These are phyloP conservation scores for Sclerotinia sclerotiorum DNA, from an alignment of 2,329 filamentous ascomycete species.

Conservation along the genomic window DNA sequence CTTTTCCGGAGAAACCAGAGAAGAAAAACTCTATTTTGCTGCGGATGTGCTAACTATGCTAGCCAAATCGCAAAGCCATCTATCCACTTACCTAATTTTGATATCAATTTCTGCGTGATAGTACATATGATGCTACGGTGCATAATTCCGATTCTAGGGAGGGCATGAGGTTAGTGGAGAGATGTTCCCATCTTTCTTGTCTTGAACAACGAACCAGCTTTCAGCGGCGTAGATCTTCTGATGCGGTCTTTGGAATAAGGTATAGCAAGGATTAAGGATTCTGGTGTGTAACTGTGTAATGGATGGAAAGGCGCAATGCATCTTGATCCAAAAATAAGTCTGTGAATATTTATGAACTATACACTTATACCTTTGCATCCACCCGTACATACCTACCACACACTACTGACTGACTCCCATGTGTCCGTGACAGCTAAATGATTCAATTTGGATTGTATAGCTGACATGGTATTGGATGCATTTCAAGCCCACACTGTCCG, in stretches of 20 bases:
- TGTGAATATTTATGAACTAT: conserved; percentile 1
- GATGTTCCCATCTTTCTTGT: conserved; percentile 9
- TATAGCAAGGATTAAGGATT: conserved; percentile 18
- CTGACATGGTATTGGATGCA: background rate
- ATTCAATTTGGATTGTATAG: background rate
- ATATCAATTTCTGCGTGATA: conserved; percentile 11
- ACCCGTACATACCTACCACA: background rate
- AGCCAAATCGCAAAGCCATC: background rate
- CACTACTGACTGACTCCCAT: conserved; percentile 5
- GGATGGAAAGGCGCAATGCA: conserved; percentile 8
- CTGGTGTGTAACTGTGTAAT: background rate
- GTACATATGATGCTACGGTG: conserved; percentile 13
- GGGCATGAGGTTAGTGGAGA: conserved; percentile 9
- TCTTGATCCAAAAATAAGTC: conserved; percentile 21
- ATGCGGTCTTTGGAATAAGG: conserved; percentile 19
- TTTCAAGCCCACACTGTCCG: background rate
- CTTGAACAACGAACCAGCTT: conserved; percentile 18
- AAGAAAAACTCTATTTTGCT: conserved; percentile 4
- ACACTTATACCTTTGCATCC: background rate
- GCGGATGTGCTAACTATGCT: background rate
- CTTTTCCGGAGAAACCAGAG: conserved; percentile 4
- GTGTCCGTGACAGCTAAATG: conserved; percentile 2
- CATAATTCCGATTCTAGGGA: conserved; percentile 5
- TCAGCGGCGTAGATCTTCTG: conserved; percentile 24
- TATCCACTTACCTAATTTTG: conserved; percentile 12